Conservation (phyloP, 306 rosid species). For the Casuarina cunninghamiana region DNA sequence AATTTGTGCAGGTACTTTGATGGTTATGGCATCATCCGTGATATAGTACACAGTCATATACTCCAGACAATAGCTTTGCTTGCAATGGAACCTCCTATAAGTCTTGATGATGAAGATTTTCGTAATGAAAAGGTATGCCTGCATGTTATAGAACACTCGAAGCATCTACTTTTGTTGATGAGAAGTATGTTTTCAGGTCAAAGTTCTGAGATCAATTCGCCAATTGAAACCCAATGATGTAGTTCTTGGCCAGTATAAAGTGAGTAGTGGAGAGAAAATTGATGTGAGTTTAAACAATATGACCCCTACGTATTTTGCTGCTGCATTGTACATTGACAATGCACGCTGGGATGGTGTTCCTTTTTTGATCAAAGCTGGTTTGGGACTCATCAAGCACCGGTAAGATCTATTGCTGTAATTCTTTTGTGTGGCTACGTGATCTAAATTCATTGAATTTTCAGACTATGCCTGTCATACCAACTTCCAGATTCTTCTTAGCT, state of each 20-base stretch:
- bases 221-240: conserved; percentile 72
- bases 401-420: conserved; percentile 31
- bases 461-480: background rate
- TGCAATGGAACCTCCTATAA: conserved; percentile 94
- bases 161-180: conserved; percentile 20
- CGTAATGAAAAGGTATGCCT: conserved; percentile 83
- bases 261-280: conserved; percentile 47
- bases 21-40: conserved; percentile 83
- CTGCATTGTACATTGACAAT: conserved; percentile 79
- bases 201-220: conserved; percentile 81
- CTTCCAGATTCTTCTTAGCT: background rate
- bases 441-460: background rate
- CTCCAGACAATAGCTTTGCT: conserved; percentile 90
- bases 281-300: conserved; percentile 50
- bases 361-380: conserved; percentile 78
- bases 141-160: conserved; percentile 20
- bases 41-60: conserved; percentile 85
- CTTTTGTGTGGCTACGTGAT: background rate
- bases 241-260: conserved; percentile 88
- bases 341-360: conserved; percentile 99
- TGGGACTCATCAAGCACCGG: conserved; percentile 92
- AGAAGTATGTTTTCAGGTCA: conserved; percentile 66
- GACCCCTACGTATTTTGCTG: conserved; percentile 86
- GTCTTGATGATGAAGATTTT: conserved; percentile 89
- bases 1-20: conserved; percentile 67